Base-by-base conservation (phyloP, 2,329 filamentous ascomycete species). In the Hypoxylon sp. region DNA sequence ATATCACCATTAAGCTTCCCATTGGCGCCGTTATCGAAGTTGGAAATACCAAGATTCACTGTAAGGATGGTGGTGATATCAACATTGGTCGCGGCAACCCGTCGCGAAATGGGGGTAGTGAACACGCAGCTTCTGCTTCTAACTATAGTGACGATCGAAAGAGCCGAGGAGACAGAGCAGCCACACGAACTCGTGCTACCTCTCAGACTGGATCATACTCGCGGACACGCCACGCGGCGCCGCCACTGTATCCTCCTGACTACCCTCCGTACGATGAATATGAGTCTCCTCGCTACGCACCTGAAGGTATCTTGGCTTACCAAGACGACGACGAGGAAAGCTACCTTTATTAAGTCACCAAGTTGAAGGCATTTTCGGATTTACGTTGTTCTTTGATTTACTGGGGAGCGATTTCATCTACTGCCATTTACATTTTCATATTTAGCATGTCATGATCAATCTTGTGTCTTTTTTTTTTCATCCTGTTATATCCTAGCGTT, bases 1-100 rank as follows among this genome's bases (percentile, higher is more conserved):
- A 89, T 67, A 81, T 89, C 62, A 90, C 87, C 15, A 89, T 91
- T 76, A 87, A 87, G 70, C 82, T 91, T 51, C 85, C 83, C 24
- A 87, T 86, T 11, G 82, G 81, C 32, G 84, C 87, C n/a, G 81
- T 85, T 21, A 83, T 91, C 62, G 84, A 85, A 69, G 82, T 89
- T 27, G 85, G 85, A 39, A 84, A 85, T 29, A 82, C 87, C 8
- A 86, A 88, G 75, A 88, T 91, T 73, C 83, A 87, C 71, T 89
- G 86, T 75, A 80, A 76, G 42, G 85, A 88, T 54, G 88, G 87
- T 39, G 87, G 87, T 21, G 87, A 89, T 73, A 87, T 91, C 72
- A 88, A 85, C 69, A 85, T 89, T 73, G 79, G 69, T 73, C 78
- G 65, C 54, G 78, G 79, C 35, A 76, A 76, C 24, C 73, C 71